A percentile compares a stretch with the other conserved stretches of the same genome.
phyloP scores from a whole-genome alignment of 2,329 filamentous ascomycete species.

The Colletotrichum karsti region DNA sequence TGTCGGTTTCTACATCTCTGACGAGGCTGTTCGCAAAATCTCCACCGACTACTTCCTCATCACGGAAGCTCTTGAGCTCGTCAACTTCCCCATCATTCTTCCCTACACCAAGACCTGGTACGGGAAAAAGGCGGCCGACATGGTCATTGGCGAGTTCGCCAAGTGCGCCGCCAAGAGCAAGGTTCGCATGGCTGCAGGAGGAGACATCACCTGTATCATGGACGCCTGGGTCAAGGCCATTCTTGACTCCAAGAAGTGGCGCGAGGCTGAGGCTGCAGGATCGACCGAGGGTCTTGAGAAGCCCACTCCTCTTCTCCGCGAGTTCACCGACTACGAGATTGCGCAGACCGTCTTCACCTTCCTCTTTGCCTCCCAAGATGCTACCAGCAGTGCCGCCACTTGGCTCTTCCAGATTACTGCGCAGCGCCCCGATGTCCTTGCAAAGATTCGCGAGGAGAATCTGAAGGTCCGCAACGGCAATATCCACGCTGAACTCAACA shows the following conservation, averaged over 20 bases:
- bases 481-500: conserved; percentile 72
- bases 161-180: conserved; percentile 95
- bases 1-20: conserved; percentile 92
- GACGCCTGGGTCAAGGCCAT: conserved; percentile 93
- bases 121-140: conserved; percentile 93
- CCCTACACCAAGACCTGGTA: conserved; percentile 97
- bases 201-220: conserved; percentile 90
- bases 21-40: conserved; percentile 91
- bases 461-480: conserved; percentile 79
- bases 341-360: conserved; percentile 95
- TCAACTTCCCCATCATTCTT: conserved; percentile 97
- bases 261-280: conserved; percentile 79
- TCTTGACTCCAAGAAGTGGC: conserved; percentile 84
- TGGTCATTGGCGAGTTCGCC: conserved; percentile 88
- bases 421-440: conserved; percentile 90
- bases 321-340: conserved; percentile 92
- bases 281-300: conserved; percentile 77
- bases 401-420: conserved; percentile 97
- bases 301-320: conserved; percentile 82
- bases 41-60: conserved; percentile 97
- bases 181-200: conserved; percentile 88
- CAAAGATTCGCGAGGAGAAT: conserved; percentile 93
- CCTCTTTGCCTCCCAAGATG: conserved; percentile 96
- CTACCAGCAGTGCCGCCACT: conserved; percentile 90
- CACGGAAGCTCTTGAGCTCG: conserved; percentile 92